Base-by-base conservation (phyloP, 2,329 filamentous ascomycete species). In the Calonectria pteridis region DNA sequence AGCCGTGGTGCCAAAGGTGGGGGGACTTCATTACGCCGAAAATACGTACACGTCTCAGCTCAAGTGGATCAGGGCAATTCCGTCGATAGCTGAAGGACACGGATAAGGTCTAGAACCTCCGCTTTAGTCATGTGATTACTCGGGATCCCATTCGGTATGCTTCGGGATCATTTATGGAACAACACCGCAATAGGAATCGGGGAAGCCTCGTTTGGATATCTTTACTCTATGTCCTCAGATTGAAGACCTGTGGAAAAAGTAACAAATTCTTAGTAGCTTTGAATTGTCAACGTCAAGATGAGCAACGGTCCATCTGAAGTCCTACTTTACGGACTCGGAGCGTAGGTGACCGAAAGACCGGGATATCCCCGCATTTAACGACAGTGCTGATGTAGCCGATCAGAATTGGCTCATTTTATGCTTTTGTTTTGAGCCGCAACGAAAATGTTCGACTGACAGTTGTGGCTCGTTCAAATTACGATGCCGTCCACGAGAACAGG, bases 391-490 rank as follows among this genome's bases (percentile, higher is more conserved):
- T 26, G 20, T 50, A 2, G 0, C 6, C 62, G 1, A 37, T 6
- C 58, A 90, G 89, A 0, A 90, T 91, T 66, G 89, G 89, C 33
- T 89, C 88, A 2, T 91, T 91, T 75, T 91, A 91, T 77, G 87
- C 88, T 10, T 91, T 90, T 72, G 86, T 91, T 43, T 77, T 91
- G 0, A 85, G 83, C 67, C 85, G 87, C 3, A 83, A 81, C 37
- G 75, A 84, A 3, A 82, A 85, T 33, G 85, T 89, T 23, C 83
- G 86, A n/a, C 86, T 92, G 28, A 92, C 90, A 0, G 89, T 91
- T 2, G 88, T 92, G 53, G 92, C 91, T 53, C 87, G 91, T 29
- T 91, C 90, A 0, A 92, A 93, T 79, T 92, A 90, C 82, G 82
- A 86, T 10, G 88, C 87, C 4, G 90, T 93, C 14, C 87, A 87